A percentile compares a stretch with the other conserved stretches of the same genome.
phyloP scores from a whole-genome alignment of 129 eudicot species.

The Tanacetum coccineum region DNA sequence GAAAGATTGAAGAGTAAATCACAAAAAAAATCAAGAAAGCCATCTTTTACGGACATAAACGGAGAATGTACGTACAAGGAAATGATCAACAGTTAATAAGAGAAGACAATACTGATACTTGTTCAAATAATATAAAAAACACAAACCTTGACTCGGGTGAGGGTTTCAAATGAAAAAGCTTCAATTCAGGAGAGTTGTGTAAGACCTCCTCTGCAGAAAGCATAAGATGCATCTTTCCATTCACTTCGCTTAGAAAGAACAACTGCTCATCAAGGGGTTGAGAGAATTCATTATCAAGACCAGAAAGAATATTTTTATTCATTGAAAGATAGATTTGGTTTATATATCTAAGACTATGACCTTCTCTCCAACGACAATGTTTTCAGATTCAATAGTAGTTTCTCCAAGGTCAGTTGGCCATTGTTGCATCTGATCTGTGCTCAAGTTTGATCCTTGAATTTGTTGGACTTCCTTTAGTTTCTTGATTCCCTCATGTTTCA shows the following conservation, averaged over 20 bases:
- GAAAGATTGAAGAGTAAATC: too few species aligned
- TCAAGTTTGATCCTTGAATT: neutral
- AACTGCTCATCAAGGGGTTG: neutral
- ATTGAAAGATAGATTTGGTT: neutral
- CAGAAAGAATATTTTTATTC: neutral
- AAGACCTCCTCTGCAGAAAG: neutral
- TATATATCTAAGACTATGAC: neutral
- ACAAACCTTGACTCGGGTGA: constrained; percentile 6
- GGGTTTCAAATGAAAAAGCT: neutral
- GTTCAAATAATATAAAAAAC: neutral
- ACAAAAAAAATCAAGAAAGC: too few species aligned
- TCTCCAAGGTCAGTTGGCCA: neutral
- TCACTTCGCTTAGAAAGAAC: neutral
- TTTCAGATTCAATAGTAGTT: neutral
- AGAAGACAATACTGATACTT: too few species aligned
- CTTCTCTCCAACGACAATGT: neutral
- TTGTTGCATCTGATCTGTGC: neutral
- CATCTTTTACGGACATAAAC: too few species aligned
- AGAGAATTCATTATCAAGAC: neutral
- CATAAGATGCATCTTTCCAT: constrained; percentile 1
- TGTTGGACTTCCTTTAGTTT: neutral
- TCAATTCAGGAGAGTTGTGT: neutral
- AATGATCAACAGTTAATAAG: too few species aligned
- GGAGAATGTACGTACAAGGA: too few species aligned
- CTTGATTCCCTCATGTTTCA: neutral